Percentiles rank a stretch among this genome's conserved stretches.
Evolutionary conservation across 2,329 filamentous ascomycete genomes (phyloP).

Genomic region (Colletotrichum theobromicola): DNA sequence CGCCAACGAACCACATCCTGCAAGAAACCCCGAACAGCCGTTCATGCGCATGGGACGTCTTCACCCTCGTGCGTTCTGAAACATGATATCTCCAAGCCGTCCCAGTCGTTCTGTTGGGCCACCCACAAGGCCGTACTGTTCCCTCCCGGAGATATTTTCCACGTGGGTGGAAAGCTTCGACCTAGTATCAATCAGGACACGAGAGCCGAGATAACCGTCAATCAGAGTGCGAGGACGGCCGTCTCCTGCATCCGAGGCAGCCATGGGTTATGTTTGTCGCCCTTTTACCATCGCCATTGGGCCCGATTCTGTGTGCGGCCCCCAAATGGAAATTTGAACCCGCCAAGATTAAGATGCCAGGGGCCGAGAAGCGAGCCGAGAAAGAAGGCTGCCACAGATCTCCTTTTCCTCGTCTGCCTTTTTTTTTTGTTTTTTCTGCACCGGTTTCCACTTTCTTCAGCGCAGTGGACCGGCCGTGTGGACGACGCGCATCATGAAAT

Average conservation of each 20-base stretch:
- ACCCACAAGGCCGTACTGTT: not conserved
- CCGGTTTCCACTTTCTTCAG: not conserved
- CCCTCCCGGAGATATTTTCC: not conserved
- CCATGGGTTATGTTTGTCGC: not conserved
- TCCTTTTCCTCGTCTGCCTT: not conserved
- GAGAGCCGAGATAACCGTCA: conserved; percentile 2
- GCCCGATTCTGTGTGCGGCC: not conserved
- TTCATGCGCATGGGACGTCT: not conserved
- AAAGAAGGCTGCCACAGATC: not conserved
- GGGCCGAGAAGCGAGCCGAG: not conserved
- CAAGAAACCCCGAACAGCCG: not conserved
- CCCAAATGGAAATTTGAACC: not conserved
- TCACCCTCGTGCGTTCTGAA: not conserved
- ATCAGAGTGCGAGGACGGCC: not conserved
- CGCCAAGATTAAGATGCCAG: not conserved
- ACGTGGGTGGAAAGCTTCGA: conserved; percentile 5
- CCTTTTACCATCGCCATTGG: not conserved
- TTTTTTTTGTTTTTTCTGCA: too few relatives aligned
- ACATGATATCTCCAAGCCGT: not conserved
- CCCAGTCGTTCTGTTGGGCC: not conserved
- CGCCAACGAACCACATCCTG: not conserved
- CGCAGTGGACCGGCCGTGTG: not conserved
- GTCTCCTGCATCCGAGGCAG: not conserved
- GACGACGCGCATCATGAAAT: not conserved
- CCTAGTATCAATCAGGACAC: conserved; percentile 4